Base-by-base conservation (phyloP, 139 green algal species). In the Raphidocelis subcapitata region DNA sequence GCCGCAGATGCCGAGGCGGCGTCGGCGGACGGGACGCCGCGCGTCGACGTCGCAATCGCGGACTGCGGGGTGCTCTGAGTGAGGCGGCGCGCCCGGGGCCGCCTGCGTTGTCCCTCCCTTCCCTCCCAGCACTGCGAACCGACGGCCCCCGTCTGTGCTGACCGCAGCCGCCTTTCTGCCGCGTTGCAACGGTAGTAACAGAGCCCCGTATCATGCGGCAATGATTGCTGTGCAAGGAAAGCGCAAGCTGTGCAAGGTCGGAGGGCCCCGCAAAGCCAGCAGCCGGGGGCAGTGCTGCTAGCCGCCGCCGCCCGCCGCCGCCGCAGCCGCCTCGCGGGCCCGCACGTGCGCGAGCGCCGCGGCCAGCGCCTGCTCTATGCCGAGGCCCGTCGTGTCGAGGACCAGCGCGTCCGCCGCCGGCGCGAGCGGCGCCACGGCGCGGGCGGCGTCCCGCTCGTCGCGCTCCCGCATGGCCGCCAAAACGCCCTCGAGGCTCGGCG, bases 11-110 rank as follows among this genome's bases (percentile, higher is more conserved):
- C 60, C 2, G 82, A 88, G 65, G 86, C 76, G 1, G 84, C 84
- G 23, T 82, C 74, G 8, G 36, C 63, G 0, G 76, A 83, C 46
- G 83, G 86, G 15, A 69, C 62, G 1, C 88, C 88, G 5, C 73
- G 49, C 1, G 47, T 72, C 10, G 70, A 82, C 28, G 82, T 92
- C 0, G 68, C 69, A 2, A 88, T 94, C 2, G 80, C 79, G 26
- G 86, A 88, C 65, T 92, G 87, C 47, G 87, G 87, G 0, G 44
- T 84, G 35, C 28, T 84, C 37, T 85, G 41, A 49, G 41, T 49
- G 8, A 49, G 41, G n/a, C n/a, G n/a, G n/a, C n/a, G n/a, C n/a
- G n/a, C n/a, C n/a, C n/a, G n/a, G n/a, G n/a, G n/a, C n/a, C n/a
- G n/a, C n/a, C n/a, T n/a, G n/a, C n/a, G n/a, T n/a, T n/a, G n/a